Conservation (phyloP, 2,329 filamentous ascomycete genomes). For the Colletotrichum euphorbiae region DNA sequence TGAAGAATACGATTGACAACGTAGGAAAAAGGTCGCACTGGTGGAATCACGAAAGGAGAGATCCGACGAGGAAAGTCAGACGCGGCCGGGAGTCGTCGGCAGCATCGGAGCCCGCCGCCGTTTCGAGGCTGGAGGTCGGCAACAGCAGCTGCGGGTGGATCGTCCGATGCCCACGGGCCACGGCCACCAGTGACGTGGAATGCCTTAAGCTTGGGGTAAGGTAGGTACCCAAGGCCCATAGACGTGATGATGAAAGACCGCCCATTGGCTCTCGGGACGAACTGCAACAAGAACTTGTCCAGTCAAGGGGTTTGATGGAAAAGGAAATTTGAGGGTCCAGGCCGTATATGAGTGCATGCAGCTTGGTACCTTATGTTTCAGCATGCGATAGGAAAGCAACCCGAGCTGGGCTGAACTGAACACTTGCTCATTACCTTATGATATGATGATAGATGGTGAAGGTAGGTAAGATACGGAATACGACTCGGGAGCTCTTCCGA, state of each 20-base stretch:
- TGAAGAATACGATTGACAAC: too few relatives aligned
- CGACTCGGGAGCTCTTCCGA: too few relatives aligned
- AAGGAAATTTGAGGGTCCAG: neutral
- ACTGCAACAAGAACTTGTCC: neutral
- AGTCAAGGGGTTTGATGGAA: neutral
- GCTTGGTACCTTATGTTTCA: neutral
- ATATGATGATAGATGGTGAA: too few relatives aligned
- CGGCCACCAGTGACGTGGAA: neutral
- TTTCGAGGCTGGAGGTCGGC: neutral
- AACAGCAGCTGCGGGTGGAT: neutral
- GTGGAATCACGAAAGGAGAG: neutral
- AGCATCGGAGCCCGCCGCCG: slow-evolving; percentile 8
- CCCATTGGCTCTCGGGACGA: neutral
- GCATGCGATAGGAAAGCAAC: neutral
- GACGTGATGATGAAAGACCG: neutral
- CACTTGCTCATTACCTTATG: neutral
- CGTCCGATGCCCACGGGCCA: neutral
- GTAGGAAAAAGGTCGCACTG: neutral
- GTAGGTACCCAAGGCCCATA: neutral
- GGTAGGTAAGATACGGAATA: too few relatives aligned
- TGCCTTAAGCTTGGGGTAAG: too few relatives aligned
- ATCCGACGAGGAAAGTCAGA: neutral
- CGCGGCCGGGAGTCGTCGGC: slow-evolving; percentile 11
- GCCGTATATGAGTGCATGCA: neutral
- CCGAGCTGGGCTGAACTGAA: neutral